Conservation (phyloP, 1,139 yeast species). For the Pichia sp. region DNA sequence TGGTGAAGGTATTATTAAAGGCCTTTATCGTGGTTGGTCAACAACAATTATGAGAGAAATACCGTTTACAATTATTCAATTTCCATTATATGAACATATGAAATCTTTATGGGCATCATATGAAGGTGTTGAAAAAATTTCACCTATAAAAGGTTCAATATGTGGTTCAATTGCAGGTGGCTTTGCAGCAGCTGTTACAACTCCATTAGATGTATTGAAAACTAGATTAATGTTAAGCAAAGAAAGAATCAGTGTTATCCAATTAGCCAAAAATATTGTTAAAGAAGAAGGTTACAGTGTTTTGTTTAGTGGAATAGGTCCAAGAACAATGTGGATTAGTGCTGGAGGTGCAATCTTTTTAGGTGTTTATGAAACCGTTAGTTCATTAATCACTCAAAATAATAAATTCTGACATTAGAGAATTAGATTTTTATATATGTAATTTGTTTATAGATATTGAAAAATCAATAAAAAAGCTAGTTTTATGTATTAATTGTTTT, state of each 20-base stretch:
- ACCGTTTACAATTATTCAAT: slow-evolving; percentile 92
- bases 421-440: not conserved
- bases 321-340: slow-evolving; percentile 95
- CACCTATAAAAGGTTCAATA: slow-evolving; percentile 76
- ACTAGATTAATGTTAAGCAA: slow-evolving; percentile 81
- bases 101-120: slow-evolving; percentile 51
- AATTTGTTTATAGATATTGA: not conserved
- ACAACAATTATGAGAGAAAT: slow-evolving; percentile 91
- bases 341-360: slow-evolving; percentile 97
- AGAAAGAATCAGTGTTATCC: slow-evolving; percentile 40
- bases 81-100: slow-evolving; percentile 83
- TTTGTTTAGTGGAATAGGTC: slow-evolving; percentile 81
- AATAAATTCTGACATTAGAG: not conserved
- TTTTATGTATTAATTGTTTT: no score
- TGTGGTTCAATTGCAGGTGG: slow-evolving; percentile 97
- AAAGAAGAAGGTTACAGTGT: slow-evolving; percentile 64
- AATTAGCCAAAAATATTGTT: slow-evolving; percentile 43
- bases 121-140: slow-evolving; percentile 34
- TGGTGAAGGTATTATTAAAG: slow-evolving; percentile 74
- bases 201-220: slow-evolving; percentile 89
- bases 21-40: slow-evolving; percentile 88
- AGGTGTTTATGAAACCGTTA: slow-evolving; percentile 84
- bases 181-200: slow-evolving; percentile 86
- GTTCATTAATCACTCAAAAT: slow-evolving; percentile 22
- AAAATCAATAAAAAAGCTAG: no score